Conservation (phyloP, 2,329 filamentous ascomycete species). For the Sporothrix variecibatus region DNA sequence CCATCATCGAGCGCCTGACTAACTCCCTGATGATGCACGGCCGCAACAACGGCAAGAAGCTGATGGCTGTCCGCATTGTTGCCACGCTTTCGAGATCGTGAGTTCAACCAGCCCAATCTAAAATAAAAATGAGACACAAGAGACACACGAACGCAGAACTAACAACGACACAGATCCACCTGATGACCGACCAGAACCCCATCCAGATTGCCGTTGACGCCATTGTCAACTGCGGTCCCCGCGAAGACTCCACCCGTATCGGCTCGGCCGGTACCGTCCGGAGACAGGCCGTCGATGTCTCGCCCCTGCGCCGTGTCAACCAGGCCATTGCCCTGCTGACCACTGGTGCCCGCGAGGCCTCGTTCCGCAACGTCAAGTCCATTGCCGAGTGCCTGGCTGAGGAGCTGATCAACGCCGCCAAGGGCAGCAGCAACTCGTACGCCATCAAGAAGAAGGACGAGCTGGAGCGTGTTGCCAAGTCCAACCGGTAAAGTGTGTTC, state of each 20-base stretch:
- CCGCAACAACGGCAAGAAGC: conserved; percentile 99
- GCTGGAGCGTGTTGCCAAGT: conserved; percentile 99
- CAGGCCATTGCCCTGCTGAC: conserved; percentile 99
- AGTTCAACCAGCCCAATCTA: too few species aligned
- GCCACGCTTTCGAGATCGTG: conserved; percentile 99
- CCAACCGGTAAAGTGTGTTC: conserved; percentile 84
- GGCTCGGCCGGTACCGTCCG: conserved; percentile 99
- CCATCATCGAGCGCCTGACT: conserved; percentile 99
- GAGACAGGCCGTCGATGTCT: conserved; percentile 99
- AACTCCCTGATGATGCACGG: conserved; percentile 99
- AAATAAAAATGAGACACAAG: too few species aligned
- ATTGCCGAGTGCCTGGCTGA: conserved; percentile 99
- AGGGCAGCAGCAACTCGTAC: conserved; percentile 99
- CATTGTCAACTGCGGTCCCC: conserved; percentile 99
- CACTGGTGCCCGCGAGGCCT: conserved; percentile 96
- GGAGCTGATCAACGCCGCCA: conserved; percentile 99
- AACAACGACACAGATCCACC: conserved; percentile 73
- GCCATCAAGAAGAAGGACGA: conserved; percentile 99
- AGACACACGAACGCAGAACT: neutral
- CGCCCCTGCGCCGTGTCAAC: conserved; percentile 98
- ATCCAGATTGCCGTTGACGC: conserved; percentile 99
- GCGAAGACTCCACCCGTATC: conserved; percentile 99
- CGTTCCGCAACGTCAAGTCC: conserved; percentile 99
- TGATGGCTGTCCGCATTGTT: conserved; percentile 99
- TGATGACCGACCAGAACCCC: conserved; percentile 99